Evolutionary conservation across 441 rosid species (phyloP).

Genomic region (Lepidium campestre): DNA sequence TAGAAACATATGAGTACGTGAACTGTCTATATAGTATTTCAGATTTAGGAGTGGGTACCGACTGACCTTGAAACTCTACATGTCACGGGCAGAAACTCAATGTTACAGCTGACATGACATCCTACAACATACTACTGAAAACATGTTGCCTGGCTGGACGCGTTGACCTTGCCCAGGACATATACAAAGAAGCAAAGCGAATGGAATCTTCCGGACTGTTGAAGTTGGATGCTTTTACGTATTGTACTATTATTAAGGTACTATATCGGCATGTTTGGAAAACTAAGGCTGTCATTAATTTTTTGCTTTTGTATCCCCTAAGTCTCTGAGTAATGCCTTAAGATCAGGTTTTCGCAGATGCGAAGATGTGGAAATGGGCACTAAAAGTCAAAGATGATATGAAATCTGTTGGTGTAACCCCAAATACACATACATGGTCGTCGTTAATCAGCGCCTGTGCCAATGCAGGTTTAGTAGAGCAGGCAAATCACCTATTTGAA

Average conservation of each 20-base stretch:
- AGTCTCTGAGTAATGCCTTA: neutral
- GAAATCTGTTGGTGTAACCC: constrained; percentile 68
- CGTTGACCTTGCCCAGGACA: constrained; percentile 81
- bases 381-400: constrained; percentile 77
- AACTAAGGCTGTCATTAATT: neutral
- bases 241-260: constrained; percentile 92
- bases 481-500: constrained; percentile 67
- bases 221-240: constrained; percentile 83
- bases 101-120: constrained; percentile 63
- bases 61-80: constrained; percentile 9
- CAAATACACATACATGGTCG: constrained; percentile 83
- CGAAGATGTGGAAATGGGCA: constrained; percentile 89
- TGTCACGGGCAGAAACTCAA: constrained; percentile 56
- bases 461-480: constrained; percentile 83
- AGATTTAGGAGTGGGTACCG: neutral
- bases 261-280: neutral
- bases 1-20: neutral
- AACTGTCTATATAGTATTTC: neutral
- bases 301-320: neutral
- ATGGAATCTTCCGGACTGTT: constrained; percentile 57
- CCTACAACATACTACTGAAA: constrained; percentile 90
- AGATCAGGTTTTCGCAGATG: constrained; percentile 83
- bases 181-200: constrained; percentile 67
- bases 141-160: constrained; percentile 83
- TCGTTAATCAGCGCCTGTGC: constrained; percentile 92